phyloP scores from a whole-genome alignment of 2,329 filamentous ascomycete genomes.

The Emericellopsis cladophorae region DNA sequence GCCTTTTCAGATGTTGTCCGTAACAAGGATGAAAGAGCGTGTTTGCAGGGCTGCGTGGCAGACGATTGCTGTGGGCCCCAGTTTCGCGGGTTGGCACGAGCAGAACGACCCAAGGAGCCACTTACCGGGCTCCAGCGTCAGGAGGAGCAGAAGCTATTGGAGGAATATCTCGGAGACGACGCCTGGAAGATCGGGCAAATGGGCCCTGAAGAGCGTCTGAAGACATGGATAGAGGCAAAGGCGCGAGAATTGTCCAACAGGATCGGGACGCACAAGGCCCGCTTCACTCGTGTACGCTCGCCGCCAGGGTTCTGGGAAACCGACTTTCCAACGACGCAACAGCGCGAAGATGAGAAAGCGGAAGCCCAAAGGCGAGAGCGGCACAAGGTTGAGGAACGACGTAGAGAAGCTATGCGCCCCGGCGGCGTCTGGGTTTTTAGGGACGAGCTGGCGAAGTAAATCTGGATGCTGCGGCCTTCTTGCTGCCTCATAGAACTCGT shows the following conservation, averaged over 20 bases:
- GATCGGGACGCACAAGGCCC: conserved; percentile 65
- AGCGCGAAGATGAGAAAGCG: conserved; percentile 51
- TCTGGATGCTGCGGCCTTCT: no score
- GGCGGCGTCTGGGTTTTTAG: conserved; percentile 70
- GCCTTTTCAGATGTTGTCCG: conserved; percentile 68
- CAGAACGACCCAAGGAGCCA: conserved; percentile 27
- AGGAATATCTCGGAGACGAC: conserved; percentile 43
- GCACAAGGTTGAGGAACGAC: conserved; percentile 56
- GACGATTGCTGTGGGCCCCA: conserved; percentile 64
- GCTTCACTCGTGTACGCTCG: conserved; percentile 56
- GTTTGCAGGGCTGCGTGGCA: conserved; percentile 61
- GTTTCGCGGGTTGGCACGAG: conserved; percentile 53
- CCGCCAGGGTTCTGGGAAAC: conserved; percentile 86
- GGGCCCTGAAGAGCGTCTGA: conserved; percentile 45
- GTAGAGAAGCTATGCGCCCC: conserved; percentile 68
- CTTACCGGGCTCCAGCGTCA: conserved; percentile 19
- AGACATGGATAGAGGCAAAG: conserved; percentile 64
- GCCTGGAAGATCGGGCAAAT: conserved; percentile 47
- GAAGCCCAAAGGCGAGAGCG: conserved; percentile 53
- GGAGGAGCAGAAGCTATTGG: conserved; percentile 37
- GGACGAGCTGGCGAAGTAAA: conserved; percentile 47
- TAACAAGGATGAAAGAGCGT: conserved; percentile 53
- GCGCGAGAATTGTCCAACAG: conserved; percentile 60
- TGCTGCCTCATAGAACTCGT: no score
- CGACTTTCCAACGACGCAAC: conserved; percentile 83